These are phyloP conservation scores for Paraconiothyrium brasiliense DNA, from an alignment of 2,329 filamentous ascomycete species.

Conservation along the genomic window DNA sequence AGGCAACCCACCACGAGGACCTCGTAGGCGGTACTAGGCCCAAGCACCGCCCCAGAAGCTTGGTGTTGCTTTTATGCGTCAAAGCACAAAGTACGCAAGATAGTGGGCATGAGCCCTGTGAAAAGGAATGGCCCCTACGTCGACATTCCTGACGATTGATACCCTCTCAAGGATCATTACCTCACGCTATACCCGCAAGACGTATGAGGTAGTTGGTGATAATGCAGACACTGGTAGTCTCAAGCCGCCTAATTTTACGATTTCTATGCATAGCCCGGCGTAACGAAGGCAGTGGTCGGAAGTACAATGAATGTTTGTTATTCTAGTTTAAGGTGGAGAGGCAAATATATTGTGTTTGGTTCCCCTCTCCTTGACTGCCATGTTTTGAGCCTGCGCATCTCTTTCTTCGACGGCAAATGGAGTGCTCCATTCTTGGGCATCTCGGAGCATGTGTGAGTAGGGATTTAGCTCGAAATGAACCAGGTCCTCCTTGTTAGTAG, in stretches of 20 bases:
- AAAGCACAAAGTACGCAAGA: background rate
- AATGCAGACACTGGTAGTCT: background rate
- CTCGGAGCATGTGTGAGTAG: background rate
- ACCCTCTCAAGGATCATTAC: constrained; percentile 11
- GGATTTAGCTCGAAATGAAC: background rate
- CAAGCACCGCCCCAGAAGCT: background rate
- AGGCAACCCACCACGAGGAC: constrained; percentile 43
- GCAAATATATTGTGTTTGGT: constrained; percentile 3
- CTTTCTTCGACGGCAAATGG: background rate
- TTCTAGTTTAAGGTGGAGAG: background rate
- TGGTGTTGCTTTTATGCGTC: background rate
- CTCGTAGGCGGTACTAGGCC: constrained; percentile 43
- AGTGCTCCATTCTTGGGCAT: background rate
- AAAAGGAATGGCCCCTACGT: background rate
- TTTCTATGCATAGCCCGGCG: constrained; percentile 11
- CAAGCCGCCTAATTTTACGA: background rate
- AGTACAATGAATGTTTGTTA: background rate
- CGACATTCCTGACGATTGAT: constrained; percentile 10
- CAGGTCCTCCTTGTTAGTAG: background rate
- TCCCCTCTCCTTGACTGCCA: background rate
- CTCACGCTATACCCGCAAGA: background rate
- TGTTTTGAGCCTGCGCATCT: background rate
- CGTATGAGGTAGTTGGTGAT: background rate
- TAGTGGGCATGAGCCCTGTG: background rate
- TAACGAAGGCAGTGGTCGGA: constrained; percentile 1